These are phyloP conservation scores for Euclidium syriacum DNA, from an alignment of 345 rosid genomes.

Conservation along the genomic window DNA sequence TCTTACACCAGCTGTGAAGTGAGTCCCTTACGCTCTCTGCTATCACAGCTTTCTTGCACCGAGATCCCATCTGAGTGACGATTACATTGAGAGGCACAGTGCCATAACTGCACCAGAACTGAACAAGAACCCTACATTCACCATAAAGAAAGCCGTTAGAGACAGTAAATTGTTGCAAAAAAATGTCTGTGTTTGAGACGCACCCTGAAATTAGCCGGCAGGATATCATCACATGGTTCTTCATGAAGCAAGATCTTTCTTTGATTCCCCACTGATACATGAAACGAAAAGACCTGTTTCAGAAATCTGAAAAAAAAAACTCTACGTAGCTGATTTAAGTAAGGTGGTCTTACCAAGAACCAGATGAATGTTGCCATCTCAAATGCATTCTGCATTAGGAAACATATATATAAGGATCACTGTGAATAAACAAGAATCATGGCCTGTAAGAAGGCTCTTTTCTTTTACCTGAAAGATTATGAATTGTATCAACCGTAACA, in stretches of 20 bases:
- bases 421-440: neutral
- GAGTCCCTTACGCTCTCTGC: slow-evolving; percentile 87
- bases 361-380: slow-evolving; percentile 97
- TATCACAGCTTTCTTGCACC: slow-evolving; percentile 71
- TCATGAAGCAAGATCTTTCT: slow-evolving; percentile 86
- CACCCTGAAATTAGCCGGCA: slow-evolving; percentile 77
- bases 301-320: neutral
- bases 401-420: neutral
- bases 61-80: slow-evolving; percentile 92
- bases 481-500: slow-evolving; percentile 66
- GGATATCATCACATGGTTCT: slow-evolving; percentile 64
- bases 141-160: neutral
- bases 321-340: neutral
- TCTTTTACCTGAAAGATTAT: slow-evolving; percentile 76
- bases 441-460: neutral
- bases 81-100: slow-evolving; percentile 85
- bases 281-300: neutral
- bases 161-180: neutral
- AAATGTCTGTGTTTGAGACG: slow-evolving; percentile 6
- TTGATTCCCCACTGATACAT: slow-evolving; percentile 69
- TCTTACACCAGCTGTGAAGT: slow-evolving; percentile 91
- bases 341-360: slow-evolving; percentile 65
- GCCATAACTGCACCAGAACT: slow-evolving; percentile 94
- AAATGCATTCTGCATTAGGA: slow-evolving; percentile 72
- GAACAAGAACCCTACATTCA: slow-evolving; percentile 67